Evolutionary conservation across 768 basidiomycete species (phyloP), one percentile per base, ranked within the genome.

Genomic region (Albatrellus ellisii): DNA sequence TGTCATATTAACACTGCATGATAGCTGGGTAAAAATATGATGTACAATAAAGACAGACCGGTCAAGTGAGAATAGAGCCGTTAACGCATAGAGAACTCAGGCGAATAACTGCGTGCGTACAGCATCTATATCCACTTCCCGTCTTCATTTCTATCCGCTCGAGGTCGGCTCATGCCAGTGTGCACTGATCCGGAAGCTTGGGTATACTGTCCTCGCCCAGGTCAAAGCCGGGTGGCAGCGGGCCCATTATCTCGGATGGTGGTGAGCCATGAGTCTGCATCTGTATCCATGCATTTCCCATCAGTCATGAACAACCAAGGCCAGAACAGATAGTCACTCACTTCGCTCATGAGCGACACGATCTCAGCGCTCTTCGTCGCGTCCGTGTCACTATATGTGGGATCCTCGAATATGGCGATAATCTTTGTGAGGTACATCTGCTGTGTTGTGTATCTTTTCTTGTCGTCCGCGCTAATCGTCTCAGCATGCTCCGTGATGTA

Each of bases 221-320:
- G 6, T 61, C 65, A 22, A 75, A 59, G n/a, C 81, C 84, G 2
- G 82, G 71, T 0, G 88, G 88, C 36, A 90, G 64, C 0, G 77
- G 72, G 1, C 86, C 88, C 82, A 90, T 88, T 38, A 90, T 70
- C 51, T 86, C 84, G 15, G 72, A 54, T 2, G 88, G 88, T 0
- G 86, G 88, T 3, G 79, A 71, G 5, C 88, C 87, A 42, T 75
- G 68, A 3, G 66, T 63, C 68, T 91, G 87, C 70, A 91, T 77
- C 83, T 87, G 47, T n/a, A 25, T 39, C 10, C 6, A 29, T 15
- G 24, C 22, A 35, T 6, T 22, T 31, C 28, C 45, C 5, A 14
- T 42, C 36, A 39, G 21, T 25, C 10, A 12, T 7, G 31, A 12
- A 21, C 14, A 3, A 4, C 25, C 17, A 14, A 12, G 26, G 17